These are phyloP conservation scores for Ailanthus altissimus DNA, from an alignment of 345 rosid species.

Conservation along the genomic window DNA sequence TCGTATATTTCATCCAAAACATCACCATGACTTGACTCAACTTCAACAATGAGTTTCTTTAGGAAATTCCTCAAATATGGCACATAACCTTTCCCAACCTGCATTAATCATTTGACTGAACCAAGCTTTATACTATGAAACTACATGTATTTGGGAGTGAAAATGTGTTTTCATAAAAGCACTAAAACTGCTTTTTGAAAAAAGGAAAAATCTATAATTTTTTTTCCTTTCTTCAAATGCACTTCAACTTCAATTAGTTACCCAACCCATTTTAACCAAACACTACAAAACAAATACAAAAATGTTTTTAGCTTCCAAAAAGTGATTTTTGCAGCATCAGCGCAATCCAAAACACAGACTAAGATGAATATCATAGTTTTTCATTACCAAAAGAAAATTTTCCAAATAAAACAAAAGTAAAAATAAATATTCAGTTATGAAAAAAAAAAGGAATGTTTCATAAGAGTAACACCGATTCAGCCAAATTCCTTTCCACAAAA, in stretches of 20 bases:
- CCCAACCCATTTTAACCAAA: not conserved
- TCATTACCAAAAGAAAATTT: not conserved
- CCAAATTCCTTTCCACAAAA: not conserved
- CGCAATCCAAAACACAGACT: not conserved
- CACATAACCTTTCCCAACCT: constrained; percentile 52
- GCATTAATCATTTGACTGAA: constrained; percentile 25
- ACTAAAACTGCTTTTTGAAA: not conserved
- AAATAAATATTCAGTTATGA: not conserved
- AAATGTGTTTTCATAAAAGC: not conserved
- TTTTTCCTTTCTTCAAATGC: not conserved
- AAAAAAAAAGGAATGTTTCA: not conserved
- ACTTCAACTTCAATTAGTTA: not conserved
- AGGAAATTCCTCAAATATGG: constrained; percentile 57
- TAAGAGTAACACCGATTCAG: not conserved
- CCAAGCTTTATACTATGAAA: constrained; percentile 15
- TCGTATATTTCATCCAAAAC: constrained; percentile 74
- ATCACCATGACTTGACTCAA: constrained; percentile 52
- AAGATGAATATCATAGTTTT: not conserved
- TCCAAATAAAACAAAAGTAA: too few species aligned
- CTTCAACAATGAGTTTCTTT: constrained; percentile 70
- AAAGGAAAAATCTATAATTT: not conserved
- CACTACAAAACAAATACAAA: not conserved
- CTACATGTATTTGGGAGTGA: not conserved
- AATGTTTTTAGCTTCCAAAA: not conserved
- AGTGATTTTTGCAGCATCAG: not conserved